These are phyloP conservation scores for Gynandropsis gynandra DNA, from an alignment of 345 rosid species.

Conservation along the genomic window DNA sequence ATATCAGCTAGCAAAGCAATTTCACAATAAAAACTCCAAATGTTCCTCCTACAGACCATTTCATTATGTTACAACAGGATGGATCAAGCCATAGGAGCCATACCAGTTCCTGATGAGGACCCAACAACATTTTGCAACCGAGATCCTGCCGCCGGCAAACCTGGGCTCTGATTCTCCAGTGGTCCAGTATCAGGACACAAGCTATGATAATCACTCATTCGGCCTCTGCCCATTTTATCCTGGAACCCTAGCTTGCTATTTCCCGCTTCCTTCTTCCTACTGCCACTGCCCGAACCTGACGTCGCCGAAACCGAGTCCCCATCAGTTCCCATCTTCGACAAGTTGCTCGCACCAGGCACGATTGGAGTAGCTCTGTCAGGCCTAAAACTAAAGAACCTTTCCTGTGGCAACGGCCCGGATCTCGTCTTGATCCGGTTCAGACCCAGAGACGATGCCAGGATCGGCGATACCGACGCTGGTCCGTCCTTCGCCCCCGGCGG, in stretches of 20 bases:
- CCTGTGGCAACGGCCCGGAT: conserved; percentile 93
- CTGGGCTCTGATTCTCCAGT: conserved; percentile 55
- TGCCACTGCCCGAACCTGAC: conserved; percentile 33
- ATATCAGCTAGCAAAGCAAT: background rate
- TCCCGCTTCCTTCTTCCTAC: conserved; percentile 40
- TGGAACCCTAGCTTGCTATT: conserved; percentile 43
- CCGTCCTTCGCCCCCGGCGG: conserved; percentile 29
- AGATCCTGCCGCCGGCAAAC: conserved; percentile 39
- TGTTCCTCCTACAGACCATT: no score
- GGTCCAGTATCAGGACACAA: conserved; percentile 43
- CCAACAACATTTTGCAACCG: conserved; percentile 58
- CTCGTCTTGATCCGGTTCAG: conserved; percentile 89
- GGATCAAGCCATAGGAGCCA: conserved; percentile 7
- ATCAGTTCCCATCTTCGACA: conserved; percentile 54
- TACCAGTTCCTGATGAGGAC: conserved; percentile 60
- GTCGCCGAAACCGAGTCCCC: conserved; percentile 28
- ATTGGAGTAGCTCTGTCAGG: conserved; percentile 48
- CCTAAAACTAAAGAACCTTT: conserved; percentile 59
- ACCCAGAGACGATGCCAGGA: conserved; percentile 90
- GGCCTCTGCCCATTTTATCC: conserved; percentile 28
- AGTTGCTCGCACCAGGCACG: conserved; percentile 56
- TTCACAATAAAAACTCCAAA: no score
- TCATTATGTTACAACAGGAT: no score
- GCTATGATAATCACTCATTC: conserved; percentile 31
- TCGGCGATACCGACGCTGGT: conserved; percentile 60